phyloP scores from a whole-genome alignment of 2,329 filamentous ascomycete genomes.

The Xylariaceae sp. region DNA sequence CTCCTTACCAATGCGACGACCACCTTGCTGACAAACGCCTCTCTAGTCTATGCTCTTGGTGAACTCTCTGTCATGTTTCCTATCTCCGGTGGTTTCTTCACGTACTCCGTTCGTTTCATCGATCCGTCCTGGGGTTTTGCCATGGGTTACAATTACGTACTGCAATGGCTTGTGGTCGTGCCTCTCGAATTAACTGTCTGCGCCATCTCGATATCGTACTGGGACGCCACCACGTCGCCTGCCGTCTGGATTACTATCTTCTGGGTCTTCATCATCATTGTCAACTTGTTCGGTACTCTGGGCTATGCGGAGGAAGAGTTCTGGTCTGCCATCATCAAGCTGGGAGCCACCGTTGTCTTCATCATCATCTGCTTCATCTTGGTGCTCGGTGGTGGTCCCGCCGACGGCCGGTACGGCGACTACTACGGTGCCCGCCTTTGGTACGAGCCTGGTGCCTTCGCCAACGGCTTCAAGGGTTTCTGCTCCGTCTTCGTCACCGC shows the following conservation, averaged over 20 bases:
- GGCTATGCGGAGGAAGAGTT: conserved; percentile 58
- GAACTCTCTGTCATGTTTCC: conserved; percentile 48
- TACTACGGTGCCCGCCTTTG: conserved; percentile 49
- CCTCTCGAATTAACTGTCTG: conserved; percentile 47
- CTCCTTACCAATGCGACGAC: not conserved
- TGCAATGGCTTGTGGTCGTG: conserved; percentile 45
- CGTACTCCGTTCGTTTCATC: conserved; percentile 46
- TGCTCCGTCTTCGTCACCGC: conserved; percentile 68
- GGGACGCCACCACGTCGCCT: conserved; percentile 41
- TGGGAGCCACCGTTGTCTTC: conserved; percentile 55
- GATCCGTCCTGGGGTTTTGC: conserved; percentile 45
- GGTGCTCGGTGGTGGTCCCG: conserved; percentile 56
- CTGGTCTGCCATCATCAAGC: conserved; percentile 51
- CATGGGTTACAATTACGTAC: conserved; percentile 42
- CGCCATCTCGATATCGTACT: conserved; percentile 44
- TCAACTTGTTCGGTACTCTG: conserved; percentile 53
- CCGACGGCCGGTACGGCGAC: conserved; percentile 38
- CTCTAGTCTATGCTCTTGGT: conserved; percentile 50
- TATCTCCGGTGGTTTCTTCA: conserved; percentile 48
- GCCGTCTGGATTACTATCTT: conserved; percentile 55
- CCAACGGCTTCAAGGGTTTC: conserved; percentile 69
- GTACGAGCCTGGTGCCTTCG: conserved; percentile 52
- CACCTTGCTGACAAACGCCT: conserved; percentile 7
- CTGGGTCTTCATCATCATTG: conserved; percentile 43
- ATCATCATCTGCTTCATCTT: conserved; percentile 58